Conservation (phyloP, 257 asterid genomes). For the Solanum pennellii region DNA sequence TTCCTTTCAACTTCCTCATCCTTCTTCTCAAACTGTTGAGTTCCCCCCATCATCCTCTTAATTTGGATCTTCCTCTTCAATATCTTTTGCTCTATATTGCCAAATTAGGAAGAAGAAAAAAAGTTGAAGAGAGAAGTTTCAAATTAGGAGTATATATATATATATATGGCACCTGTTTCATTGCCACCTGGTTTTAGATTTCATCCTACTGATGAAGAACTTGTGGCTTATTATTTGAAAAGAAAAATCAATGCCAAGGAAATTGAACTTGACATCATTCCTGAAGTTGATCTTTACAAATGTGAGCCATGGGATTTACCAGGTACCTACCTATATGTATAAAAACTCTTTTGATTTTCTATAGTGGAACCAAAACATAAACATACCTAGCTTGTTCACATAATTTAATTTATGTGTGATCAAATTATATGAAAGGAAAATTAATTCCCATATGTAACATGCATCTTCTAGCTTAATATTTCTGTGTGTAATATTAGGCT, state of each 20-base stretch:
- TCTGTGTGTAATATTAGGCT: not conserved
- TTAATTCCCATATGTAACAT: not conserved
- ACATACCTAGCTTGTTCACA: not conserved
- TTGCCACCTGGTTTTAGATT: conserved; percentile 96
- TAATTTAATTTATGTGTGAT: not conserved
- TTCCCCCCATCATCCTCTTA: not conserved
- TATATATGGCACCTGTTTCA: conserved; percentile 80
- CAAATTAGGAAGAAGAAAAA: not conserved
- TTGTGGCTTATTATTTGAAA: conserved; percentile 86
- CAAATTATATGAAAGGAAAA: not conserved
- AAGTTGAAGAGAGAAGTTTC: not conserved
- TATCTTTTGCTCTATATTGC: conserved; percentile 2
- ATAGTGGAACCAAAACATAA: not conserved
- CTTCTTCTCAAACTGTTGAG: conserved; percentile 19
- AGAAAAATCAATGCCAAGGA: conserved; percentile 75
- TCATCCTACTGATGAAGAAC: conserved; percentile 98
- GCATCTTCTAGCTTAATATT: not conserved
- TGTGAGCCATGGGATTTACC: conserved; percentile 99
- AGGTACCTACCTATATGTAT: conserved; percentile 24
- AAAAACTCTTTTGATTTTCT: not conserved
- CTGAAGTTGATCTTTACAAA: conserved; percentile 97
- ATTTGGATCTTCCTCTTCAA: conserved; percentile 4
- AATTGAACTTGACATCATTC: conserved; percentile 89
- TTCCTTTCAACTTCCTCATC: not conserved
- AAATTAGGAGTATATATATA: not conserved